Conservation (phyloP, 192 early-diverging fungal genomes). For the Linnemannia zychae region DNA sequence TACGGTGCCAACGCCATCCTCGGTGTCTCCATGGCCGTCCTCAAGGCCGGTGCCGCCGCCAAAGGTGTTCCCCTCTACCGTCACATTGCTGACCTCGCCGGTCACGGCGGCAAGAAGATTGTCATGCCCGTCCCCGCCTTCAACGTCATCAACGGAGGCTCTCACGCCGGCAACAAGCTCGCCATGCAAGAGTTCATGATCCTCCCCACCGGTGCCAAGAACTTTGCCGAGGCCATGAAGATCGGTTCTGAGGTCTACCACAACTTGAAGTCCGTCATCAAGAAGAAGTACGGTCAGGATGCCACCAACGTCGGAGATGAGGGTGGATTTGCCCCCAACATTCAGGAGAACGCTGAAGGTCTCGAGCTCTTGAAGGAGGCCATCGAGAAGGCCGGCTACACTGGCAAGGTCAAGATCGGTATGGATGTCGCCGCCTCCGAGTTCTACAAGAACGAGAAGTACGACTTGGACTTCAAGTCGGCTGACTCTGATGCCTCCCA, state of each 20-base stretch:
- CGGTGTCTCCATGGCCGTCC: slow-evolving; percentile 97
- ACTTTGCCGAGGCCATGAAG: slow-evolving; percentile 97
- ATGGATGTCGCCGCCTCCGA: slow-evolving; percentile 99
- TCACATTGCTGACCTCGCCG: slow-evolving; percentile 93
- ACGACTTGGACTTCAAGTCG: slow-evolving; percentile 99
- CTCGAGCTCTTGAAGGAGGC: slow-evolving; percentile 91
- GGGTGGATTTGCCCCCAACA: slow-evolving; percentile 99
- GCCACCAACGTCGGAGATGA: slow-evolving; percentile 99
- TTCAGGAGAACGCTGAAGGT: slow-evolving; percentile 96
- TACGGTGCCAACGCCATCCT: slow-evolving; percentile 98
- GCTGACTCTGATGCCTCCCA: slow-evolving; percentile 81
- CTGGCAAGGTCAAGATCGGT: slow-evolving; percentile 95
- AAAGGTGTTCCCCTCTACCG: slow-evolving; percentile 96
- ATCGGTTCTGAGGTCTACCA: slow-evolving; percentile 99
- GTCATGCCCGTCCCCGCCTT: slow-evolving; percentile 97
- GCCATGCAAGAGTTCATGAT: slow-evolving; percentile 99
- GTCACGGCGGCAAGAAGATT: slow-evolving; percentile 80
- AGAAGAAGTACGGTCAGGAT: slow-evolving; percentile 98
- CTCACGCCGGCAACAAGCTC: slow-evolving; percentile 99
- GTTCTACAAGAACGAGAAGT: slow-evolving; percentile 97
- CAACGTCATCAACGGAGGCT: slow-evolving; percentile 99
- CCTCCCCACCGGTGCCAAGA: slow-evolving; percentile 92
- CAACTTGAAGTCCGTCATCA: slow-evolving; percentile 95
- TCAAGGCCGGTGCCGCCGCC: slow-evolving; percentile 94
- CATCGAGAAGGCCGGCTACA: slow-evolving; percentile 96